Percentiles rank a stretch among this genome's conserved stretches.
Evolutionary conservation across 495 filamentous ascomycete species (phyloP).

Genomic region (Hypoxylon rickii): DNA sequence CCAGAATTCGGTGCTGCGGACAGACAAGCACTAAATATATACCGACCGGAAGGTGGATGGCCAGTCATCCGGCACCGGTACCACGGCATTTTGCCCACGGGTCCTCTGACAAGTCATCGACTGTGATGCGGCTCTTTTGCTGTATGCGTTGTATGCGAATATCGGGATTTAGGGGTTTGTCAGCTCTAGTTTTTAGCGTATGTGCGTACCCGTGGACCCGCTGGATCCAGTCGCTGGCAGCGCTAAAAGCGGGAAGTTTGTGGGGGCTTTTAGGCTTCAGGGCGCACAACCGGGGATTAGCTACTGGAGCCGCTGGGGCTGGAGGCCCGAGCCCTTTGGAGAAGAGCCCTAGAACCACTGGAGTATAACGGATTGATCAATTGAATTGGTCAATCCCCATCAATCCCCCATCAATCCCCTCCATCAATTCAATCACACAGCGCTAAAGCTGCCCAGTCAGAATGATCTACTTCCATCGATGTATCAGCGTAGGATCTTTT

Average conservation of each 20-base stretch:
- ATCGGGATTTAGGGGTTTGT: neutral
- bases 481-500: no score
- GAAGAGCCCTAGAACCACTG: no score
- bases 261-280: neutral
- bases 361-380: no score
- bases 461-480: no score
- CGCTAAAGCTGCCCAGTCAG: no score
- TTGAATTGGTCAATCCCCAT: no score
- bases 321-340: no score
- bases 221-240: neutral
- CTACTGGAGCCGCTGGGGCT: no score
- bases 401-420: no score
- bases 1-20: neutral
- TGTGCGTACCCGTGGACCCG: neutral
- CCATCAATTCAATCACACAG: no score
- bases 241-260: constrained; percentile 26
- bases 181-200: no score
- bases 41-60: constrained; percentile 5
- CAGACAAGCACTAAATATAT: constrained; percentile 8
- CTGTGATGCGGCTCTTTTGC: constrained; percentile 23
- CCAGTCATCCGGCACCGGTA: neutral
- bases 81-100: constrained; percentile 6
- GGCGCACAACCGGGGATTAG: constrained; percentile 8
- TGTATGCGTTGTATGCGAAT: neutral
- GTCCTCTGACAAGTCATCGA: constrained; percentile 2